These are phyloP conservation scores for Pezicula rhizophila DNA, from an alignment of 2,329 filamentous ascomycete genomes.

Conservation along the genomic window DNA sequence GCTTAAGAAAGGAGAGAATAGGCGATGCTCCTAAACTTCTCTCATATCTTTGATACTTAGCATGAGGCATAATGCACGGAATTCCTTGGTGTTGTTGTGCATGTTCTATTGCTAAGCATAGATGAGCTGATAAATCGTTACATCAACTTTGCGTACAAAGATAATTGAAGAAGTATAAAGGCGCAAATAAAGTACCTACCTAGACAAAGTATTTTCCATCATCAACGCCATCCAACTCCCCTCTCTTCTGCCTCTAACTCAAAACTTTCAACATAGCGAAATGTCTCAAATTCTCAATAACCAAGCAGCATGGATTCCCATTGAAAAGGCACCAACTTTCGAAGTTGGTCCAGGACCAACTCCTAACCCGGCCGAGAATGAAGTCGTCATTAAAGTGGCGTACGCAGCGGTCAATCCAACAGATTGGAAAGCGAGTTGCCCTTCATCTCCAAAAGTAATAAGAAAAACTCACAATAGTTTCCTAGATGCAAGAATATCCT, in stretches of 20 bases:
- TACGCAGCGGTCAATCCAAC: slow-evolving; percentile 34
- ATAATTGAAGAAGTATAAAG: too few relatives aligned
- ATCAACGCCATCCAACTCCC: neutral
- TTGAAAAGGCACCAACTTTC: slow-evolving; percentile 26
- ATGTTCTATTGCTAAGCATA: too few relatives aligned
- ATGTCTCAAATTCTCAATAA: slow-evolving; percentile 11
- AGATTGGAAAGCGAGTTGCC: slow-evolving; percentile 29
- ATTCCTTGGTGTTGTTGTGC: too few relatives aligned
- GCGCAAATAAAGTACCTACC: too few relatives aligned
- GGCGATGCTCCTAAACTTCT: too few relatives aligned
- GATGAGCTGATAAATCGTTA: too few relatives aligned
- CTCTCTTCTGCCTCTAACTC: neutral
- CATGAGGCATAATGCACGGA: too few relatives aligned
- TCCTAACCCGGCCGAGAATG: slow-evolving; percentile 21
- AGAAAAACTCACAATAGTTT: slow-evolving; percentile 18
- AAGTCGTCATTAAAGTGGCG: slow-evolving; percentile 29
- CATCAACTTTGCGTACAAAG: too few relatives aligned
- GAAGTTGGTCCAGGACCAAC: slow-evolving; percentile 31
- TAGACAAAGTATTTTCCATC: neutral
- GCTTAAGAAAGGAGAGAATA: too few relatives aligned
- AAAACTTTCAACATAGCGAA: neutral
- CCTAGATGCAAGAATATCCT: slow-evolving; percentile 16
- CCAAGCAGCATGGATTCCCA: slow-evolving; percentile 17
- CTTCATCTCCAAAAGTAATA: slow-evolving; percentile 20
- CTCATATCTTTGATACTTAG: too few relatives aligned